A percentile compares a stretch with the other conserved stretches of the same genome.
phyloP scores from a whole-genome alignment of 2,329 filamentous ascomycete species.

The Emergomyces africanus region DNA sequence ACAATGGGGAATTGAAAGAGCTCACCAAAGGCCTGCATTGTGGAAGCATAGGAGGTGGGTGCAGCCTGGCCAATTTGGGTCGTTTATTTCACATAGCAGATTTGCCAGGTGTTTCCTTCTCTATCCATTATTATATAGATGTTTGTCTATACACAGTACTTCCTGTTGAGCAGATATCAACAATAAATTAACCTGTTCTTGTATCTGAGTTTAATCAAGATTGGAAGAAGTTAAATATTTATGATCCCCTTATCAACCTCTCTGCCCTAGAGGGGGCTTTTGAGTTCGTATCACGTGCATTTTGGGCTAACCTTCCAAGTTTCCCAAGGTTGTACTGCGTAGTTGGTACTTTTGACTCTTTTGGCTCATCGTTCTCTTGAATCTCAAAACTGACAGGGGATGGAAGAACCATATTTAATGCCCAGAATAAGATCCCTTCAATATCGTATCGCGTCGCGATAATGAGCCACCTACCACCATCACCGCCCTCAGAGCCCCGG shows the following conservation, averaged over 20 bases:
- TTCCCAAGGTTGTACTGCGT: too few relatives aligned
- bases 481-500: conserved; percentile 23
- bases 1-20: conserved; percentile 10
- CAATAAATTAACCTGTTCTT: neutral
- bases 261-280: neutral
- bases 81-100: neutral
- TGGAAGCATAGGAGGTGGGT: conserved; percentile 5
- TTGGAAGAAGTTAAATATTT: neutral
- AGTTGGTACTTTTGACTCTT: too few relatives aligned
- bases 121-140: neutral
- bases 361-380: neutral
- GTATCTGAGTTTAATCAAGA: neutral
- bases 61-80: neutral
- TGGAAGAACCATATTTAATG: too few relatives aligned
- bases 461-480: conserved; percentile 22
- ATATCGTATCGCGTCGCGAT: conserved; percentile 2
- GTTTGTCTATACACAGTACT: neutral
- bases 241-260: neutral
- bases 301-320: too few relatives aligned
- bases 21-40: conserved; percentile 30
- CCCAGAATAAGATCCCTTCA: neutral
- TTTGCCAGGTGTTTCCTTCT: neutral
- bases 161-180: neutral
- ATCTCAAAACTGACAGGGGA: too few relatives aligned
- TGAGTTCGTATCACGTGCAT: neutral